Conservation (phyloP, 2,329 filamentous ascomycete genomes). For the Saccharata proteae region DNA sequence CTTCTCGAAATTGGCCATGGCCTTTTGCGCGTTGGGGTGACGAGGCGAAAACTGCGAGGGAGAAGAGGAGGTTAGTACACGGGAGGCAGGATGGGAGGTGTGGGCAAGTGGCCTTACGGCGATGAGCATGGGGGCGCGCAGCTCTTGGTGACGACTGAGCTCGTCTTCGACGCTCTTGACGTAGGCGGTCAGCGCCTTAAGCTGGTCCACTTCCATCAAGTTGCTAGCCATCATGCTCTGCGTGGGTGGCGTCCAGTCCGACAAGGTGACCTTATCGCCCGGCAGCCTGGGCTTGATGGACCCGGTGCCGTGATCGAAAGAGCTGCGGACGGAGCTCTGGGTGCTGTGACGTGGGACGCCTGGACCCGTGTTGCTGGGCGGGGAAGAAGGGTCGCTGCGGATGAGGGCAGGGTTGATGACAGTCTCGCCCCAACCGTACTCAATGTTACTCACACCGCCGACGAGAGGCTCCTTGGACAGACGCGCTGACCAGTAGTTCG, state of each 20-base stretch:
- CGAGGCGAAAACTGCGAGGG: slow-evolving; percentile 59
- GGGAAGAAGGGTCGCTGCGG: slow-evolving; percentile 28
- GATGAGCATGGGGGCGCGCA: slow-evolving; percentile 75
- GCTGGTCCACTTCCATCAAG: slow-evolving; percentile 67
- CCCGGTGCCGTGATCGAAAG: slow-evolving; percentile 43
- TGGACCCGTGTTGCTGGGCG: slow-evolving; percentile 14
- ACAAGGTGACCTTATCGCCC: slow-evolving; percentile 71
- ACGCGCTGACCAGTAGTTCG: slow-evolving; percentile 95
- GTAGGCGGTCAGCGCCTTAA: slow-evolving; percentile 62
- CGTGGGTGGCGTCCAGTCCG: slow-evolving; percentile 79
- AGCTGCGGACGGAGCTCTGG: slow-evolving; percentile 50
- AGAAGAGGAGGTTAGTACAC: too few relatives aligned
- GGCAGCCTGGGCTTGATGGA: slow-evolving; percentile 56
- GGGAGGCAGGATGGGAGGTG: not conserved
- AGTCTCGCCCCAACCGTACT: slow-evolving; percentile 89
- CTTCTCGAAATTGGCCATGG: slow-evolving; percentile 94
- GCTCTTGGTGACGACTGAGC: slow-evolving; percentile 72
- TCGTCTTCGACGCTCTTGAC: slow-evolving; percentile 80
- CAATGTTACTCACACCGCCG: slow-evolving; percentile 89
- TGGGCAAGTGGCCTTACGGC: slow-evolving; percentile 41
- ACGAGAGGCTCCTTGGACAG: slow-evolving; percentile 87
- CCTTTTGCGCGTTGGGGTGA: slow-evolving; percentile 66
- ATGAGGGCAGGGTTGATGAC: slow-evolving; percentile 49
- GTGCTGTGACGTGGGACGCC: slow-evolving; percentile 44
- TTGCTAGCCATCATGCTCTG: slow-evolving; percentile 82